A percentile compares a stretch with the other conserved stretches of the same genome.
Evolutionary conservation across 1,284 basidiomycete species (phyloP).

Genomic region (Cronartium quercuum): DNA sequence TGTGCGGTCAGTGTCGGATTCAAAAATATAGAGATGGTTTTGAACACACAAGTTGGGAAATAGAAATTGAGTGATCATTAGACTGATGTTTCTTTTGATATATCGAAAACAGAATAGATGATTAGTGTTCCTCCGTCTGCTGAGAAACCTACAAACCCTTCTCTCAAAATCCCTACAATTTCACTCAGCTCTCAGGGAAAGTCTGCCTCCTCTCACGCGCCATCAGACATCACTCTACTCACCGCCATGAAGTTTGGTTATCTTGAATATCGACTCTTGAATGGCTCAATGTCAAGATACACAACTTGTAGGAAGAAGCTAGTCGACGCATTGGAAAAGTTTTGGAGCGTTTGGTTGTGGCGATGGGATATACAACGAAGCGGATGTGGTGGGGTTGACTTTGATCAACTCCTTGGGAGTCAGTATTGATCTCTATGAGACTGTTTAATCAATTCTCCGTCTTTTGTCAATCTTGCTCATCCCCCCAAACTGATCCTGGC

Average conservation of each 20-base stretch:
- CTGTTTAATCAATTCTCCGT: no score
- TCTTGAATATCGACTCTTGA: constrained; percentile 29
- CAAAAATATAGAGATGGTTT: neutral
- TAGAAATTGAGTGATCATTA: neutral
- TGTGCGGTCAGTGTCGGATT: constrained; percentile 18
- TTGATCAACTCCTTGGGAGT: constrained; percentile 33
- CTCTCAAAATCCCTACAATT: neutral
- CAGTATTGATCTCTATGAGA: neutral
- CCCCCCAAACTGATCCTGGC: neutral
- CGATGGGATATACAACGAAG: constrained; percentile 36
- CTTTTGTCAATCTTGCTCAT: neutral
- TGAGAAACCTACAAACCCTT: neutral
- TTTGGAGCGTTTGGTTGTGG: constrained; percentile 36
- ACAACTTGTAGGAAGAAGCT: constrained; percentile 1
- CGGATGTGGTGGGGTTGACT: constrained; percentile 30
- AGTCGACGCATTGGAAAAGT: constrained; percentile 15
- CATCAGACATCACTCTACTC: constrained; percentile 21
- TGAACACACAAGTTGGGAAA: neutral
- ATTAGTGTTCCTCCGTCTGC: constrained; percentile 20
- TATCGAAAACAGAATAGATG: constrained; percentile 19
- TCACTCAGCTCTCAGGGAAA: neutral
- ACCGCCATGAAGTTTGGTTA: constrained; percentile 6
- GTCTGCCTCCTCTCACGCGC: constrained; percentile 5
- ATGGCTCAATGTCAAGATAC: constrained; percentile 4
- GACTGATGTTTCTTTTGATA: neutral